Percentiles rank a stretch among this genome's conserved stretches.
phyloP scores from a whole-genome alignment of 768 basidiomycete genomes.

The Russula vinacea region DNA sequence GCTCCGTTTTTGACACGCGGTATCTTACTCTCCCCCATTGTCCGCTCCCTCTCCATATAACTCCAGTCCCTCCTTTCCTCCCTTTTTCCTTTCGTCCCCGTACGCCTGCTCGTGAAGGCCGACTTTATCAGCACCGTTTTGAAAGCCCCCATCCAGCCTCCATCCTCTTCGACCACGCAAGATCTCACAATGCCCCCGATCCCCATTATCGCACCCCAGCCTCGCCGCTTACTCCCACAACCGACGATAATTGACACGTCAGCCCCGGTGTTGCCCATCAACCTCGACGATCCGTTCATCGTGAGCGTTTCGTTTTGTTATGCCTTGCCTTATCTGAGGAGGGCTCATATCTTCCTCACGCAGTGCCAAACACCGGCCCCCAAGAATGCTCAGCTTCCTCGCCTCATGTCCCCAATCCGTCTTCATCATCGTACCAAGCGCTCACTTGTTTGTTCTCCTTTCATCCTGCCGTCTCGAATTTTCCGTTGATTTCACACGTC shows the following conservation, averaged over 20 bases:
- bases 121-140: neutral
- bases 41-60: conserved; percentile 24
- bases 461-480: neutral
- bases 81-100: conserved; percentile 15
- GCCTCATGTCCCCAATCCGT: conserved; percentile 29
- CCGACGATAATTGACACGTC: conserved; percentile 26
- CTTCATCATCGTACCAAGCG: conserved; percentile 26
- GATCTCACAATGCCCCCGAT: conserved; percentile 28
- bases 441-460: conserved; percentile 16
- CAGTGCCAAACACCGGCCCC: conserved; percentile 24
- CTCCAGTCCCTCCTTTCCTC: conserved; percentile 25
- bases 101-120: conserved; percentile 9
- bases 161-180: neutral
- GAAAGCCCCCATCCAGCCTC: neutral
- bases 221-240: conserved; percentile 20
- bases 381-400: conserved; percentile 26
- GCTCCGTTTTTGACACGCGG: conserved; percentile 28
- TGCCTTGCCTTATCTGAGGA: conserved; percentile 8
- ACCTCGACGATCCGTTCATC: conserved; percentile 30
- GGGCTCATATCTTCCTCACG: conserved; percentile 4
- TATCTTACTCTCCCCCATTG: conserved; percentile 26
- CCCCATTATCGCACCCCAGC: conserved; percentile 30
- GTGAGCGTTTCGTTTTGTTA: conserved; percentile 16
- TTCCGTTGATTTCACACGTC: neutral
- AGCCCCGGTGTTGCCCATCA: conserved; percentile 15